phyloP scores from a whole-genome alignment of 306 rosid genomes.

The Prinsepia uniflora region DNA sequence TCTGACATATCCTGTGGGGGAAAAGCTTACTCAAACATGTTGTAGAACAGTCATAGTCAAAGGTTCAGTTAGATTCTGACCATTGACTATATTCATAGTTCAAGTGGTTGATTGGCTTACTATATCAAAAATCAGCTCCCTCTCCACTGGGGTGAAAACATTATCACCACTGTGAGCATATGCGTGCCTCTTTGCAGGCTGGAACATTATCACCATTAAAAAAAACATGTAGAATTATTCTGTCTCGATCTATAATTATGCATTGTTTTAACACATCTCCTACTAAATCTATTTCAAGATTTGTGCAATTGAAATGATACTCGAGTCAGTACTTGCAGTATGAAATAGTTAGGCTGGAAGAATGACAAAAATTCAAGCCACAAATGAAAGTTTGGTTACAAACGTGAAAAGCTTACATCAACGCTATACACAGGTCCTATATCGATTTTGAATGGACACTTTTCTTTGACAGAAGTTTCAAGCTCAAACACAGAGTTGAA shows the following conservation, averaged over 20 bases:
- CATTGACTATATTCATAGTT: conserved; percentile 11
- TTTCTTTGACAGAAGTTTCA: conserved; percentile 65
- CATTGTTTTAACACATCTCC: not conserved
- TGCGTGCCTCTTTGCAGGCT: conserved; percentile 84
- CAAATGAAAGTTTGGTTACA: not conserved
- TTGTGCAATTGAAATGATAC: not conserved
- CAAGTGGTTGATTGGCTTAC: conserved; percentile 43
- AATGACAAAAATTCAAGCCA: not conserved
- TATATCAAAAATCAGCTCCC: conserved; percentile 82
- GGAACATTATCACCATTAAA: too few species aligned
- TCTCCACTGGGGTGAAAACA: conserved; percentile 79
- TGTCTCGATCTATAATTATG: not conserved
- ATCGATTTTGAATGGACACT: conserved; percentile 76
- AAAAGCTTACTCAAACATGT: conserved; percentile 4
- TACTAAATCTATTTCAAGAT: not conserved
- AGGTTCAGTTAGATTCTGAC: not conserved
- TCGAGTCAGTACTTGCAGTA: not conserved
- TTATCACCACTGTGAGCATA: conserved; percentile 74
- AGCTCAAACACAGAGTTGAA: conserved; percentile 55
- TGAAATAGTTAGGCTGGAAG: not conserved
- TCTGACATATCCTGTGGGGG: conserved; percentile 75
- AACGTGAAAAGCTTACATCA: conserved; percentile 48
- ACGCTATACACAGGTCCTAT: conserved; percentile 84
- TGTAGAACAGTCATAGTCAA: not conserved
- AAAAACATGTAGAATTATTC: conserved; percentile 1